Conservation (phyloP, 2,329 filamentous ascomycete genomes). For the Fusarium sp. region DNA sequence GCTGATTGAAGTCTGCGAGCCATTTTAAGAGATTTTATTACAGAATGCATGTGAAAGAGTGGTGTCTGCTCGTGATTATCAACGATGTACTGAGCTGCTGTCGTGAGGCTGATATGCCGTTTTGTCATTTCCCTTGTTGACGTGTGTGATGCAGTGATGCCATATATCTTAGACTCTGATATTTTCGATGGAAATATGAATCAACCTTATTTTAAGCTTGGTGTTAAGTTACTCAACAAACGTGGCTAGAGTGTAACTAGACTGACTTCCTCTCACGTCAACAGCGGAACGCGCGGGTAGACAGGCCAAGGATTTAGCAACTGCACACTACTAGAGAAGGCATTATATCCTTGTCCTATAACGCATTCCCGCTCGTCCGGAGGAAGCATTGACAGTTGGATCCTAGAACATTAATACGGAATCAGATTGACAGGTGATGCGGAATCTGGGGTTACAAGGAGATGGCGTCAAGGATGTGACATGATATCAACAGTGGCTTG, state of each 20-base stretch:
- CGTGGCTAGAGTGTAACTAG: background rate
- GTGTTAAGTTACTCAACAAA: background rate
- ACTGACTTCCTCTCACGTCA: background rate
- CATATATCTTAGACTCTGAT: background rate
- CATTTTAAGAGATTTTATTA: background rate
- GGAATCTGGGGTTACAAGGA: background rate
- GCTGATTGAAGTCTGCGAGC: slow-evolving; percentile 8
- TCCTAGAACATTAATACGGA: background rate
- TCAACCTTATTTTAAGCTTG: background rate
- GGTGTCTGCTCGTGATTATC: no score
- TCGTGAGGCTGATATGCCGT: background rate
- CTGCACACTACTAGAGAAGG: background rate
- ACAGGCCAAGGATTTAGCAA: background rate
- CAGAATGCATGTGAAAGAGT: background rate
- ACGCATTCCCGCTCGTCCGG: slow-evolving; percentile 23
- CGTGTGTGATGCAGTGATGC: background rate
- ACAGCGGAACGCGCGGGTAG: background rate
- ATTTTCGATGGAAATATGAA: slow-evolving; percentile 3
- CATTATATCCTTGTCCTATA: slow-evolving; percentile 4
- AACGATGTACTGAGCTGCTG: no score
- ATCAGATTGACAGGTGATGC: background rate
- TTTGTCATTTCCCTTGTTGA: background rate
- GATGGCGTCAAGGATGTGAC: slow-evolving; percentile 6
- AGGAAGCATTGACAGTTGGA: background rate
- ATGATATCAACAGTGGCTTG: slow-evolving; percentile 9